Evolutionary conservation across 163 green algal genomes (phyloP), one percentile per base, ranked within the genome.

Genomic region (Scenedesmus sp.): DNA sequence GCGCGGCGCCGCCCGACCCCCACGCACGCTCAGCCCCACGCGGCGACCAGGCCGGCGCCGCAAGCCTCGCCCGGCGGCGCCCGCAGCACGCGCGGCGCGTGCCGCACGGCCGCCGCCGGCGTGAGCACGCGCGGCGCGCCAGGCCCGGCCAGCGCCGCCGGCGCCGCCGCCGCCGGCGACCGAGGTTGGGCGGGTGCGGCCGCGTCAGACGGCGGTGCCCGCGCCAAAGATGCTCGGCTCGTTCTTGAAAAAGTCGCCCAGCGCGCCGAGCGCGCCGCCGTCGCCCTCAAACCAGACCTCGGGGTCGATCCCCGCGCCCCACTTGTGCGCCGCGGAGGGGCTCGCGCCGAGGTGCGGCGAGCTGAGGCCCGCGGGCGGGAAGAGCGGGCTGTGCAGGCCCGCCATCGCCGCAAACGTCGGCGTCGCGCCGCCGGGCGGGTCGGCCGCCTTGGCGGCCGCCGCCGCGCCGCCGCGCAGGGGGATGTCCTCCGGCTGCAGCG

Each of bases 281-380:
- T 78, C 67, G 24, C 14, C 45, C 51, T 72, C 60, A 69, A 83
- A 86, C 81, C 81, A 83, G 3, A 63, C 70, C 42, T 75, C 75
- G 4, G 75, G 75, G 39, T 86, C 81, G 10, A 86, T 74, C 11
- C 70, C 70, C 13, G 56, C 67, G 18, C 39, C n/a, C 69, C 54
- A 76, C 64, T 77, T 77, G 53, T 24, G 64, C 34, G 22, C 54
- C 64, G 34, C 44, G 51, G 22, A 64, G 58, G 13, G 64, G 54
- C 18, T 11, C 56, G 42, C 28, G 10, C 9, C 42, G 54, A 4
- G 57, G 45, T 9, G 45, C 58, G 53, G n/a, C 42, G 1, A 67
- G 29, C 14, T 48, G 20, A 33, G 39, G 56, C 64, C 54, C 5
- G 33, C 39, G 36, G 51, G 45, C 13, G 50, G 50, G 33, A 81